phyloP scores from a whole-genome alignment of 75 land plant genomes.

The Cryptomeria japonica region DNA sequence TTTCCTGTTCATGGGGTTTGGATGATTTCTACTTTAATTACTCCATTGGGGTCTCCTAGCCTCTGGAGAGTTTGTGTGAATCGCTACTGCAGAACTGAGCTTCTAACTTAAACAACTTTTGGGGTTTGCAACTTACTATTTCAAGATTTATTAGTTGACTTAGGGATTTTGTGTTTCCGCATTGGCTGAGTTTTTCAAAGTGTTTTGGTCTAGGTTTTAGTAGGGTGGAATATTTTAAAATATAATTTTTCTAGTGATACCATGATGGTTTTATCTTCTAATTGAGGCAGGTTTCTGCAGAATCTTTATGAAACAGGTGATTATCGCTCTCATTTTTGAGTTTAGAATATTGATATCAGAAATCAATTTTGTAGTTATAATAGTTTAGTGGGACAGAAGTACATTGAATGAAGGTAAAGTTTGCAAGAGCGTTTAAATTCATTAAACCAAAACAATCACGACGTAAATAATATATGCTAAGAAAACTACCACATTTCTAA shows the following conservation, averaged over 20 bases:
- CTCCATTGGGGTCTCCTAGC: neutral
- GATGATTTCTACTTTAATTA: neutral
- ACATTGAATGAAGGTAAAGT: neutral
- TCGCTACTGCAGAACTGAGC: neutral
- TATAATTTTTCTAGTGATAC: neutral
- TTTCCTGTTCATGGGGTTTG: neutral
- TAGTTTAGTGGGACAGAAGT: neutral
- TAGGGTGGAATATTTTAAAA: neutral
- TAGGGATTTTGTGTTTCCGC: neutral
- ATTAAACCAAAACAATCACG: neutral
- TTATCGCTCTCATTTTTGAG: neutral
- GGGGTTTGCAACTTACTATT: neutral
- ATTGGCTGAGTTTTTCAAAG: neutral
- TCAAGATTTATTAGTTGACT: neutral
- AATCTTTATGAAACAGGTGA: neutral
- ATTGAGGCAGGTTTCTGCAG: neutral
- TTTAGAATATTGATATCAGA: neutral
- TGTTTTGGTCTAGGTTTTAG: neutral
- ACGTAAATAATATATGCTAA: neutral
- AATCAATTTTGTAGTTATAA: neutral
- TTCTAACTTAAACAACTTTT: neutral
- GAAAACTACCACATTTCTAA: neutral
- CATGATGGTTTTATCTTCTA: neutral
- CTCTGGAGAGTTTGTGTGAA: neutral
- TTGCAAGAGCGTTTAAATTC: neutral